These are phyloP conservation scores for Ganoderma lingzhi DNA, from an alignment of 1,284 basidiomycete species.

Conservation along the genomic window DNA sequence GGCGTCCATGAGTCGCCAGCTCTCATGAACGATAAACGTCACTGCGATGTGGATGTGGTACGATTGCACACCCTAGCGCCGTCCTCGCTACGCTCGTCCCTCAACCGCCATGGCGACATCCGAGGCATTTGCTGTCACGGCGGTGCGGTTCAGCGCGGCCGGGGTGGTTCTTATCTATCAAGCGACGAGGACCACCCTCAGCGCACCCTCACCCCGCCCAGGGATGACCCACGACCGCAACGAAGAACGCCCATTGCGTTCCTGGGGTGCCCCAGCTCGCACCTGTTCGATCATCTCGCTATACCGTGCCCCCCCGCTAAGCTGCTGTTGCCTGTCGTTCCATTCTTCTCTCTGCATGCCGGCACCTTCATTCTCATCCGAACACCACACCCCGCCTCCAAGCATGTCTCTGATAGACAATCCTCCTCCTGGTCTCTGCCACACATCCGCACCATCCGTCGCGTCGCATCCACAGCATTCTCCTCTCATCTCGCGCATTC, in stretches of 20 bases:
- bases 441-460: background rate
- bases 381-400: background rate
- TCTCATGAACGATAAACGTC: background rate
- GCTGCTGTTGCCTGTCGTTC: slow-evolving; percentile 24
- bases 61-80: background rate
- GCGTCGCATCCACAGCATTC: background rate
- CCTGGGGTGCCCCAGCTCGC: slow-evolving; percentile 3
- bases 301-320: slow-evolving; percentile 29
- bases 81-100: background rate
- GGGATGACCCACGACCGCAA: background rate
- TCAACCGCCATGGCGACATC: background rate
- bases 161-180: background rate
- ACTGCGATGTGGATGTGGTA: background rate
- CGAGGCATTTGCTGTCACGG: background rate
- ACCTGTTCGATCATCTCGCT: slow-evolving; percentile 31
- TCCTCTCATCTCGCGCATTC: slow-evolving; percentile 1
- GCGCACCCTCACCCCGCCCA: background rate
- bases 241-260: background rate
- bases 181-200: background rate
- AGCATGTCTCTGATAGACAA: background rate
- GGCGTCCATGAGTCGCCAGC: slow-evolving; percentile 7
- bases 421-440: background rate
- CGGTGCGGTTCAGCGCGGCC: background rate
- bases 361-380: background rate
- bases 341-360: slow-evolving; percentile 19